Evolutionary conservation across 352 stramenopile species (phyloP), one percentile per base, ranked within the genome.

Genomic region (Phytophthora podocarpi): DNA sequence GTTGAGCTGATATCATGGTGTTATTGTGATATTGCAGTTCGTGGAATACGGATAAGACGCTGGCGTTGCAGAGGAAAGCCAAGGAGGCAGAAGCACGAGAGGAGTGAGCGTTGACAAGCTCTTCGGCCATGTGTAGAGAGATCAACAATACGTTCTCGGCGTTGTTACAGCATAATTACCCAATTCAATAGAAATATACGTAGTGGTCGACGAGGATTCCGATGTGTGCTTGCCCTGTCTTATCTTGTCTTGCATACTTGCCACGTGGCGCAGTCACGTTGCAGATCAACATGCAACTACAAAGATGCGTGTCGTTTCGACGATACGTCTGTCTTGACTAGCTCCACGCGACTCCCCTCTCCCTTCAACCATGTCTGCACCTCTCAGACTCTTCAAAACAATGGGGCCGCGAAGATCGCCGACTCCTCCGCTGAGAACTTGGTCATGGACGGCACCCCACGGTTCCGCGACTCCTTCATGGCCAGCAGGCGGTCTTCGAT

Each of bases 1-100:
- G 23, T 55, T 40, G 42, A 13, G 1, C 32, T 47, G 2, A 27
- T 24, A 23, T 9, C 43, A 11, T 28, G 6, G 6, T 43, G 12
- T 34, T 18, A 46, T 32, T 52, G 39, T 37, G 39, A 10, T 64
- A 18, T 48, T 57, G 11, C 43, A 90, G 80, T 8, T 77, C 78
- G 9, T 93, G 84, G 84, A 93, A 88, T 49, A 89, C 84, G 3
- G 47, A 78, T 18, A 85, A 76, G 47, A 93, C 84, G 12, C 60
- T 93, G 47, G 54, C 59, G 26, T 46, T 76, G 35, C 76, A 89
- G 35, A 72, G 55, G 13, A 81, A 68, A 59, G 64, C 53, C 10
- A 76, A 77, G 12, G 16, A 70, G 12, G 12, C 39, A 32, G 42
- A 50, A 18, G 42, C 36, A 12, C 16, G 7, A 12, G 50, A 39